Evolutionary conservation across 345 rosid species (phyloP).

Genomic region (Heritiera littoralis): DNA sequence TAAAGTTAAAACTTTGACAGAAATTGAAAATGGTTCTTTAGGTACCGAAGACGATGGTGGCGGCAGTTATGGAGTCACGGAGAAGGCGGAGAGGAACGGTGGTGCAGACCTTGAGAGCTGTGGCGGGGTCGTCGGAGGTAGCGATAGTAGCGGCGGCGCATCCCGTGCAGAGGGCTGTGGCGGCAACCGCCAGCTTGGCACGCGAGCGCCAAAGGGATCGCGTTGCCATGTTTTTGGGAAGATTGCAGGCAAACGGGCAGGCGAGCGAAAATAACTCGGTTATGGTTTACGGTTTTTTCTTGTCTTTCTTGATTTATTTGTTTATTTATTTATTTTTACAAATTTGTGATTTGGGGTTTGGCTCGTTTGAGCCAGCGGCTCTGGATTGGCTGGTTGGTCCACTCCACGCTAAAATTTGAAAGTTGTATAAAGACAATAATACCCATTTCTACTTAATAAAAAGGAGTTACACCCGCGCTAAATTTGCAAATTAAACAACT

Average conservation of each 20-base stretch:
- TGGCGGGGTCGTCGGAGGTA: slow-evolving; percentile 72
- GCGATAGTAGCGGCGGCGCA: slow-evolving; percentile 61
- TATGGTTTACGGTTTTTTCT: background rate
- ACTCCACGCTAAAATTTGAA: background rate
- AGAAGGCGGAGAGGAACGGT: slow-evolving; percentile 67
- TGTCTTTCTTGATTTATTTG: background rate
- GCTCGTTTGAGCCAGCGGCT: background rate
- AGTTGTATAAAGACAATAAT: too few relatives aligned
- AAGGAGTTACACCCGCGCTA: background rate
- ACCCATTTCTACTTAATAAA: background rate
- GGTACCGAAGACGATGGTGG: slow-evolving; percentile 84
- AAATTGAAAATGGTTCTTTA: background rate
- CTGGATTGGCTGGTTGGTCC: background rate
- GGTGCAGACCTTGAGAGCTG: slow-evolving; percentile 74
- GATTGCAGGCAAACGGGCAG: background rate
- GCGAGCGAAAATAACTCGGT: slow-evolving; percentile 11
- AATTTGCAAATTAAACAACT: background rate
- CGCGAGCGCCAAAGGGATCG: slow-evolving; percentile 71
- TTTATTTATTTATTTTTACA: too few relatives aligned
- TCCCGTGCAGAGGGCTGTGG: slow-evolving; percentile 64
- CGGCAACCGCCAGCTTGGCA: slow-evolving; percentile 52
- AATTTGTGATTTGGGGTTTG: background rate
- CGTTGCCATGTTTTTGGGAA: slow-evolving; percentile 48
- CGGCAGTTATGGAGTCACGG: slow-evolving; percentile 74
- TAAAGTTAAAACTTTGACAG: background rate